Conservation (phyloP, 2,329 filamentous ascomycete species). For the Calonectria pteridis region DNA sequence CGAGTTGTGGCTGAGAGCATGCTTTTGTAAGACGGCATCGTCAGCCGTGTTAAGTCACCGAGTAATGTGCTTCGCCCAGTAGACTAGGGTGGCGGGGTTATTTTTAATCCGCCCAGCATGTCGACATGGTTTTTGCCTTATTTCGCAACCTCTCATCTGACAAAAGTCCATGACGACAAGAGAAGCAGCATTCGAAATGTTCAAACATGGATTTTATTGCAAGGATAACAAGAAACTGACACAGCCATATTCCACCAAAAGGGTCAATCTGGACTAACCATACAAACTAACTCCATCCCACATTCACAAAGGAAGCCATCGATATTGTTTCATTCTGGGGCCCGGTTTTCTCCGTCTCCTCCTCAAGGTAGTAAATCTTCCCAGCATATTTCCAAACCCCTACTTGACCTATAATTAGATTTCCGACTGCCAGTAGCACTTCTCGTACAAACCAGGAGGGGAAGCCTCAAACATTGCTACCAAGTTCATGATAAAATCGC, state of each 20-base stretch:
- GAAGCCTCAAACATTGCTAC: neutral
- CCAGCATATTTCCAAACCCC: neutral
- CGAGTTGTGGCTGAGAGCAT: neutral
- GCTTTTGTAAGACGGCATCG: neutral
- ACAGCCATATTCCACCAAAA: neutral
- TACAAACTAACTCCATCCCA: neutral
- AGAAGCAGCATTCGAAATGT: neutral
- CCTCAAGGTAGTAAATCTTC: neutral
- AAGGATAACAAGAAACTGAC: neutral
- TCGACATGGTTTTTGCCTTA: neutral
- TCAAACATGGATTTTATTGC: neutral
- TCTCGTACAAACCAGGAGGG: neutral
- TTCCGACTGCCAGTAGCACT: neutral
- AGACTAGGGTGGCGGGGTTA: neutral
- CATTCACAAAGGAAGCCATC: neutral
- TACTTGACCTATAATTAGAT: neutral
- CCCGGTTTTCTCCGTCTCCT: neutral
- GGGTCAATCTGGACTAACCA: neutral
- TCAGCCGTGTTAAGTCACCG: neutral
- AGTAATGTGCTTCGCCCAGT: neutral
- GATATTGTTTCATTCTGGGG: neutral
- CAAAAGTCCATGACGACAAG: neutral
- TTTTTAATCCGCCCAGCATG: conserved; percentile 2
- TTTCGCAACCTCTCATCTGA: neutral
- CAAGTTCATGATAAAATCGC: neutral